Base-by-base conservation (phyloP, 2,329 filamentous ascomycete genomes). In the Diaporthe ampelina region DNA sequence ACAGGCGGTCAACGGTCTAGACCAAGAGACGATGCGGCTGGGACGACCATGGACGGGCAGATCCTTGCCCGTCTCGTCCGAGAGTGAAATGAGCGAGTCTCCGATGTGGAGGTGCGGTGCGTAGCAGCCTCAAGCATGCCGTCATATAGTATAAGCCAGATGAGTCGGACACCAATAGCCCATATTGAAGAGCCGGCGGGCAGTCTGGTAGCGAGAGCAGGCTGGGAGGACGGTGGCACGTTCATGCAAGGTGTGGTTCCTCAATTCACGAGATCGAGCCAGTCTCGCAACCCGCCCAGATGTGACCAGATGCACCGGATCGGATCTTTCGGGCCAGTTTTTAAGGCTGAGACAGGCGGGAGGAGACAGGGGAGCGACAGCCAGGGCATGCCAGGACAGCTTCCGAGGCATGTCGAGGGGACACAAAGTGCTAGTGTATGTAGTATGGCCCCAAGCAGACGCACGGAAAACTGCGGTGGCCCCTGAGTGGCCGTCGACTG, bases 301-400 rank as follows among this genome's bases (percentile, higher is more conserved):
- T 52, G 45, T 32, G 32, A 67, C 21, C 21, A 67, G 43, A 52
- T 67, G 61, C 43, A 24, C 29, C 48, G 45, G 54, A 29, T 59
- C 69, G 45, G 69, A 61, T 72, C 52, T 45, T 57, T 57, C 40
- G 59, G 48, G 50, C 71, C 32, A 68, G 35, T 21, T 67, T 57
- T 48, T 70, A 75, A 70, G 74, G 74, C 71, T 75, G 57, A 75
- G 74, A 73, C 65, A 70, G 71, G 58, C 71, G 72, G 58, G 58
- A 74, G 72, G 65, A 24, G 52, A 52, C 68, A 58, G 58, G 57
- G 72, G 73, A 24, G 13, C 13, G 3, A 10, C 29, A 19, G 45
- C 61, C 29, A 52, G 61, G 61, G 61, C 61, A 50, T 67, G 29
- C 61, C 61, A 67, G 63, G 63, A 67, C 45, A 29, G 63, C 21